Conservation (phyloP, 1,139 yeast species). For the Saccharomycopsis crataegensis region DNA sequence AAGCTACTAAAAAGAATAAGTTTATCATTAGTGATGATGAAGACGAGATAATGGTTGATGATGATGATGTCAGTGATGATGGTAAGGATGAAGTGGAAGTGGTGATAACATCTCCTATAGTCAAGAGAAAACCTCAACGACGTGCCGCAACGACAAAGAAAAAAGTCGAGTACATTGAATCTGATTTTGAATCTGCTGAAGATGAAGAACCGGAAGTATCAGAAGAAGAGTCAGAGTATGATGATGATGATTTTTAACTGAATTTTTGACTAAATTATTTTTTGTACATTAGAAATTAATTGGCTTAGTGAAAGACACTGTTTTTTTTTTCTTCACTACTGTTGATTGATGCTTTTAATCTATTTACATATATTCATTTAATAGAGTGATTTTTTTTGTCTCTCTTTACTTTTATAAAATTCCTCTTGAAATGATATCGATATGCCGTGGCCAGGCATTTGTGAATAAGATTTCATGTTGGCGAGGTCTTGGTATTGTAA, state of each 20-base stretch:
- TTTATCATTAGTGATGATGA: conserved; percentile 12
- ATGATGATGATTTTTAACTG: conserved; percentile 4
- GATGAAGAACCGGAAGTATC: background rate
- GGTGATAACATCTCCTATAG: conserved; percentile 4
- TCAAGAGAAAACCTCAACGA: conserved; percentile 9
- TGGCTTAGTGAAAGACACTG: no score
- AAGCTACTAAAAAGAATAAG: background rate
- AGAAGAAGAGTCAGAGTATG: conserved; percentile 6
- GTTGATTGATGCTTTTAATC: no score
- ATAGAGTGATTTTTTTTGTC: no score
- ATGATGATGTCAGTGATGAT: background rate
- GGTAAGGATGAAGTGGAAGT: conserved; percentile 3
- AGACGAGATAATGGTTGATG: conserved; percentile 4
- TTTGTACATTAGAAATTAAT: no score
- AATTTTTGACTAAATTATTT: no score
- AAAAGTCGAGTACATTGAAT: conserved; percentile 4
- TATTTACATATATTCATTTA: no score
- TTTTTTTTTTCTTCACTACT: no score
- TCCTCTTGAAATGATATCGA: no score
- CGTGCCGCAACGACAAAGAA: conserved; percentile 9
- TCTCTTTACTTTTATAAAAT: no score
- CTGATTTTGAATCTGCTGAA: conserved; percentile 6
- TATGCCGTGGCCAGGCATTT: no score
- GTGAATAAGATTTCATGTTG: no score
- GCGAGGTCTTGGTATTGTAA: no score